A percentile compares a stretch with the other conserved stretches of the same genome.
These are phyloP conservation scores for Scenedesmus sp. DNA, from an alignment of 163 green algal species.

Conservation along the genomic window DNA sequence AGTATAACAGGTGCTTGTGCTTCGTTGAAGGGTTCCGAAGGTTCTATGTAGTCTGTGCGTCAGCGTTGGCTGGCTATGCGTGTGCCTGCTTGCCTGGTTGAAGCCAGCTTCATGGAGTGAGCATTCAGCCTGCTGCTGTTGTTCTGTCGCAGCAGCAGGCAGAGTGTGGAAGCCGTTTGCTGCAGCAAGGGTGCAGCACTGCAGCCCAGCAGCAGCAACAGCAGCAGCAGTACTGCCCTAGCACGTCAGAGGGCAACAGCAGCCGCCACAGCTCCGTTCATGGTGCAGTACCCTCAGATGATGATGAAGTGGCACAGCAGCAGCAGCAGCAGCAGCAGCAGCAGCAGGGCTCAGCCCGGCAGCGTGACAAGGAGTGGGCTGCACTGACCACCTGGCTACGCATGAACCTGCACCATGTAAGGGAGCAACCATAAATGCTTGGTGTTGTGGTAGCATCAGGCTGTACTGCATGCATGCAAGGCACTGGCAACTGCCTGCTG, in stretches of 20 bases:
- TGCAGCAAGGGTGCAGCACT: neutral
- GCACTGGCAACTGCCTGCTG: too few relatives aligned
- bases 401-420: conserved; percentile 67
- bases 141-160: conserved; percentile 5
- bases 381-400: conserved; percentile 74
- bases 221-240: conserved; percentile 16
- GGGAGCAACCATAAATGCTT: too few relatives aligned
- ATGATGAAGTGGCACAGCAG: conserved; percentile 28
- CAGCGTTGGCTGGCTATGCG: neutral
- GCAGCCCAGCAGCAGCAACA: neutral
- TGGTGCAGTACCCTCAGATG: neutral
- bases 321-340: neutral
- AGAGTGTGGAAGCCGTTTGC: neutral
- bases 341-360: neutral
- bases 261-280: neutral
- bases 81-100: neutral
- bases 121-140: neutral
- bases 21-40: neutral
- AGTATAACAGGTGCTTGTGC: neutral
- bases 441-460: too few relatives aligned
- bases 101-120: neutral
- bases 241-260: neutral
- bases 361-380: conserved; percentile 67
- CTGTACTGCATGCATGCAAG: neutral
- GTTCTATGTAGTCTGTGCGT: neutral